These are phyloP conservation scores for Colletotrichum melonis DNA, from an alignment of 2,329 filamentous ascomycete genomes.

Conservation along the genomic window DNA sequence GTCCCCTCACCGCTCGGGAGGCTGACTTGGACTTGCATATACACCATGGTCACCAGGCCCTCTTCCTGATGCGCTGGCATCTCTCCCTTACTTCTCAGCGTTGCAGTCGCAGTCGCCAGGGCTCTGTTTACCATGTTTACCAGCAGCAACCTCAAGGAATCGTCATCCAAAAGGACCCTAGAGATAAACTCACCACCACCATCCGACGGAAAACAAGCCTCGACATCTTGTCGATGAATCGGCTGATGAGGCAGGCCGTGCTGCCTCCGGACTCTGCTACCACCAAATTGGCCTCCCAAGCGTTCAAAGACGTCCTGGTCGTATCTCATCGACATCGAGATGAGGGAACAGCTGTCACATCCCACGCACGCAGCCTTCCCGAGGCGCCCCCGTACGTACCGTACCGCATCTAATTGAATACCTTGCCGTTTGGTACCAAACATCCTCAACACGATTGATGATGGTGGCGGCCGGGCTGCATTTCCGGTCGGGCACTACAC, in stretches of 20 bases:
- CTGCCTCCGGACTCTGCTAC: neutral
- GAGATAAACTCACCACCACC: neutral
- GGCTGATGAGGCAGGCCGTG: slow-evolving; percentile 1
- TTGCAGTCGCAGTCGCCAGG: slow-evolving; percentile 7
- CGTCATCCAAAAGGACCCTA: slow-evolving; percentile 1
- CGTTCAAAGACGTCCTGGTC: too few species aligned
- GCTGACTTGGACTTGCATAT: slow-evolving; percentile 37
- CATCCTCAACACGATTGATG: neutral
- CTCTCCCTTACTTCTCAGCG: slow-evolving; percentile 21
- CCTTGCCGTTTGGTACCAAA: neutral
- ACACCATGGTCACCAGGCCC: slow-evolving; percentile 34
- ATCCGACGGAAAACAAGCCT: neutral
- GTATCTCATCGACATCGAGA: slow-evolving; percentile 27
- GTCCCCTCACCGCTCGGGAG: slow-evolving; percentile 31
- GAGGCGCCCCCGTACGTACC: neutral
- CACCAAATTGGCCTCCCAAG: neutral
- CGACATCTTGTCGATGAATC: neutral
- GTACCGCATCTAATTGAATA: neutral
- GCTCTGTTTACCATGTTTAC: neutral
- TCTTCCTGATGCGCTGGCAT: slow-evolving; percentile 35
- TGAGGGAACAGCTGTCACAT: slow-evolving; percentile 7
- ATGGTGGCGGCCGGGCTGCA: neutral
- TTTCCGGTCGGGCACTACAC: slow-evolving; percentile 16
- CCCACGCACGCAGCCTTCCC: neutral
- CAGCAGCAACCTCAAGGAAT: neutral